Evolutionary conservation across 2,329 filamentous ascomycete species (phyloP), one percentile per base, ranked within the genome.

Genomic region (Colletotrichum melonis): DNA sequence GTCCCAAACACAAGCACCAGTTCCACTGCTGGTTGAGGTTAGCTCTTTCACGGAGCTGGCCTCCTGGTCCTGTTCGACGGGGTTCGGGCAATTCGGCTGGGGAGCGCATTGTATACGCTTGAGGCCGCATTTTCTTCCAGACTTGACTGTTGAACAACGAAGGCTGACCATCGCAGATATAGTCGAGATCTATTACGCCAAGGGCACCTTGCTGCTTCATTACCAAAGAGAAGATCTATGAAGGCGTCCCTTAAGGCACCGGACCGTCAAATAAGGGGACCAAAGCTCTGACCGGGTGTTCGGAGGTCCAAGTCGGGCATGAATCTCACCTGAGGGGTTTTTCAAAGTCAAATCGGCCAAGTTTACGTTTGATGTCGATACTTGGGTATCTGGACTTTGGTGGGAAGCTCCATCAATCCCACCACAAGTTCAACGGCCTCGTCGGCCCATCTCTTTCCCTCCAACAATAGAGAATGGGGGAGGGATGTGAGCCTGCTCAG

Each of bases 281-380:
- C 55, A 57, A 52, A 56, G 70, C 70, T 66, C 56, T 65, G 70
- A 64, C 67, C 70, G 60, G 46, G 70, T 32, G 67, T 73, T 73
- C 67, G 60, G 46, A 19, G 32, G 14, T 58, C 14, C 19, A 69
- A 30, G 63, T 69, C 19, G 32, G 38, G 30, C 54, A 42, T 26
- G n/a, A 58, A 46, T 38, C 38, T 35, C 62, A 54, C 35, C 12
- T 30, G 24, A 42, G 24, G 49, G 24, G 42, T 19, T 52, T 24
- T 55, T 38, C 64, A 64, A 70, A 26, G 26, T 32, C 52, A 69
- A 49, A 28, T 52, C 54, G 38, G 58, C 8, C 30, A 24, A 42
- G 19, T 42, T 60, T 19, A 26, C 22, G 38, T 52, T 26, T 38
- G 52, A 52, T 26, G n/a, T 24, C 38, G 54, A 38, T 24, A 38